A percentile compares a stretch with the other conserved stretches of the same genome.
Evolutionary conservation across 352 stramenopile species (phyloP).

Genomic region (Globisporangium polare): DNA sequence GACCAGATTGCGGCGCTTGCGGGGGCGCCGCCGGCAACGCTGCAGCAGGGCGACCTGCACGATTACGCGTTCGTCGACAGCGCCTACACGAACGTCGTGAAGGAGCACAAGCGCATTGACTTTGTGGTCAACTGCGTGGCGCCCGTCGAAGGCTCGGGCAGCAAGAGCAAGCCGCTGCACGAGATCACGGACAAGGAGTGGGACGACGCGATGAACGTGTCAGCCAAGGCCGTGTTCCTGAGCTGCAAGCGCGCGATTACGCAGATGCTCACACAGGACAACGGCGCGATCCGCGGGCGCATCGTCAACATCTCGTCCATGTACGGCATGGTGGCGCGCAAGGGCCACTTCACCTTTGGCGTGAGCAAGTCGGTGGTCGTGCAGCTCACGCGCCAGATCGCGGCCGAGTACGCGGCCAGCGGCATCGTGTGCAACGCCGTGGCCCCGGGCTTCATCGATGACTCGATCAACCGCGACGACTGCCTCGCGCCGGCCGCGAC

Average conservation of each 20-base stretch:
- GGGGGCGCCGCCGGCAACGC: conserved; percentile 19
- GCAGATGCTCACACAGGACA: conserved; percentile 62
- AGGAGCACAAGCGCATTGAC: conserved; percentile 53
- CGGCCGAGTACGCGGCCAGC: conserved; percentile 51
- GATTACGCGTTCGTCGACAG: conserved; percentile 47
- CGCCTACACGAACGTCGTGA: conserved; percentile 35
- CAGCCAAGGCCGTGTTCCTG: conserved; percentile 59
- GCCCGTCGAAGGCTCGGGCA: conserved; percentile 20
- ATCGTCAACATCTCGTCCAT: conserved; percentile 67
- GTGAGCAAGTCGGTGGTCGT: conserved; percentile 59
- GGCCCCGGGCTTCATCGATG: conserved; percentile 54
- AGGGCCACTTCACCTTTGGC: conserved; percentile 60
- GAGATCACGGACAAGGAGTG: conserved; percentile 42
- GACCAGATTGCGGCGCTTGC: conserved; percentile 33
- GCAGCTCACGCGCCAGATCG: conserved; percentile 65
- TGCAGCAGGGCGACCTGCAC: conserved; percentile 48
- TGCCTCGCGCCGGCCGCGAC: conserved; percentile 39
- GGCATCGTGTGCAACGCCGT: conserved; percentile 64
- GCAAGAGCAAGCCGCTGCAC: conserved; percentile 32
- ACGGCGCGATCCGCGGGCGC: conserved; percentile 42
- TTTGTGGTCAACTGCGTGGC: conserved; percentile 74
- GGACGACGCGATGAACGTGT: conserved; percentile 58
- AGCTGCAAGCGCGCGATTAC: conserved; percentile 65
- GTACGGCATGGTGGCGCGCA: conserved; percentile 54
- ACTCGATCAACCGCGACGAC: conserved; percentile 55